Base-by-base conservation (phyloP, 2,329 filamentous ascomycete genomes). In the Stagonosporopsis vannaccii region DNA sequence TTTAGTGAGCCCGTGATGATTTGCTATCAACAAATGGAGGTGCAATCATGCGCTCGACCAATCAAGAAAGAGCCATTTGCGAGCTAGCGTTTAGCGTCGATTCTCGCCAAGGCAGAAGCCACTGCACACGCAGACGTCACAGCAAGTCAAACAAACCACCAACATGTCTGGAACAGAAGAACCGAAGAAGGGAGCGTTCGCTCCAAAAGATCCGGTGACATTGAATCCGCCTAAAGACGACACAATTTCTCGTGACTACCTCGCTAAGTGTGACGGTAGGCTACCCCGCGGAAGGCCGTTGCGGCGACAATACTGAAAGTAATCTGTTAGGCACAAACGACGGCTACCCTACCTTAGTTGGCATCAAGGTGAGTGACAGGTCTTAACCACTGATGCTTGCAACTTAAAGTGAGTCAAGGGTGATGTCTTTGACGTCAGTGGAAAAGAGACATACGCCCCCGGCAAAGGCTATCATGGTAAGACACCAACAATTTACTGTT, bases 341-440 rank as follows among this genome's bases (percentile, higher is more conserved):
- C 19, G 84, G 80, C 6, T 82, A 80, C 55, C 84, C 85, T 12
- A 87, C 81, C 5, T 80, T 84, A 60, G 83, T 88, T 32, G 84
- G 84, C 15, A 87, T 89, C 70, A 86, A 83, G 70, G 80, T 81
- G 60, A 13, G 58, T 37, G 26, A 13, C 9, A 9, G 9, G n/a
- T 5, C 11, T 11, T n/a, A 6, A 5, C 23, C 15, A 11, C 8
- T 8, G 22, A 26, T 28, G n/a, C 41, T 51, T 19, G 28, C 9
- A 9, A 48, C 45, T 68, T 36, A 61, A 58, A 28, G 3, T 35
- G 23, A n/a, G 9, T 35, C 12, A 56, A 97, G 89, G 94, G 95
- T 67, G 91, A 90, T 59, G 89, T 99, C 48, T 99, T 97, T 72
- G 94, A 99, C 72, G 95, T 99, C 58, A 92, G 87, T 22, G 90